phyloP scores from a whole-genome alignment of 202 grass and related monocot genomes.

The Hordeum pubiflorum region DNA sequence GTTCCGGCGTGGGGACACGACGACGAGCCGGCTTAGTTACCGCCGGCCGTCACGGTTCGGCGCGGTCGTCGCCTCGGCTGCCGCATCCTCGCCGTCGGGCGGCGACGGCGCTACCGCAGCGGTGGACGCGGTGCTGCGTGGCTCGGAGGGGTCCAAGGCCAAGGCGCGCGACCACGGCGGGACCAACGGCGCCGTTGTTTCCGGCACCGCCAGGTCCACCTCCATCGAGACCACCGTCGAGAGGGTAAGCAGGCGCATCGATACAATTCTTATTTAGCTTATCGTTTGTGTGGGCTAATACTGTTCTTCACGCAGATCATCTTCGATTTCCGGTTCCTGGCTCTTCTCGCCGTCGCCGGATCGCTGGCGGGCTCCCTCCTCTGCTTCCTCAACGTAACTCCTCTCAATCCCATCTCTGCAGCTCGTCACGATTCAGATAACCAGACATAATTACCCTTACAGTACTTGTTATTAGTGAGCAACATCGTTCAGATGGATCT shows the following conservation, averaged over 20 bases:
- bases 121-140: background rate
- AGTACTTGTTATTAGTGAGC: background rate
- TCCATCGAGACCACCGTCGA: constrained; percentile 62
- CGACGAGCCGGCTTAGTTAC: background rate
- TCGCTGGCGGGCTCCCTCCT: constrained; percentile 79
- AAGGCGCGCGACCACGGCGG: background rate
- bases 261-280: too few relatives aligned
- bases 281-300: background rate
- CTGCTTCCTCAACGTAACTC: constrained; percentile 86
- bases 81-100: constrained; percentile 12
- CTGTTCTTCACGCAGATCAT: constrained; percentile 42
- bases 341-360: constrained; percentile 77
- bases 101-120: constrained; percentile 23
- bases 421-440: background rate
- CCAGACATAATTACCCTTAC: background rate
- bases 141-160: background rate
- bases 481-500: background rate
- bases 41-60: background rate
- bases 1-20: background rate
- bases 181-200: constrained; percentile 12
- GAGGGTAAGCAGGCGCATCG: constrained; percentile 28
- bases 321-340: constrained; percentile 95
- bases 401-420: background rate
- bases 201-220: background rate
- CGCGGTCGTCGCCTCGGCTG: constrained; percentile 8